Percentiles rank a stretch among this genome's conserved stretches.
phyloP scores from a whole-genome alignment of 306 rosid species.

The Prunus mongolica region DNA sequence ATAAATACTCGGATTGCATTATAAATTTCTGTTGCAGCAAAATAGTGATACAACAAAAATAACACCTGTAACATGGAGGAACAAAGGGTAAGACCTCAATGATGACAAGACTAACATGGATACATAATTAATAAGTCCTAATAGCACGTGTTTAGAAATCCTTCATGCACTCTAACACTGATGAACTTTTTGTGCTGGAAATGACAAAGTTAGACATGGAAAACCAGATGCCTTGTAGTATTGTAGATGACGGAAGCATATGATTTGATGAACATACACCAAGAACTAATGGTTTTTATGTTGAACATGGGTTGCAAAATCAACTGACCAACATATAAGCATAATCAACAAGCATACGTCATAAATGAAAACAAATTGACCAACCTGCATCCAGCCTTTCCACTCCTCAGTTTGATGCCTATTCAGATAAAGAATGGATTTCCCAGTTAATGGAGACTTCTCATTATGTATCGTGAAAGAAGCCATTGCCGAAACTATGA shows the following conservation, averaged over 20 bases:
- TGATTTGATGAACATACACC: neutral
- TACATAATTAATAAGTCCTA: neutral
- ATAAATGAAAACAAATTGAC: neutral
- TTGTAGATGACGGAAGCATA: neutral
- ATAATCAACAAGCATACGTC: slow-evolving; percentile 3
- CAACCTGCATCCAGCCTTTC: slow-evolving; percentile 99
- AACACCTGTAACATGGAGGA: slow-evolving; percentile 47
- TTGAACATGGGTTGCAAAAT: neutral
- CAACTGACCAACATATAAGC: neutral
- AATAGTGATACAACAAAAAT: slow-evolving; percentile 95
- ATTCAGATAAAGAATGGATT: slow-evolving; percentile 81
- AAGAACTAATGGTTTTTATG: neutral
- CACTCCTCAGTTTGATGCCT: slow-evolving; percentile 99
- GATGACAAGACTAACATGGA: neutral
- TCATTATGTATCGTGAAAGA: slow-evolving; percentile 77
- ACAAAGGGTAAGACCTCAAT: neutral
- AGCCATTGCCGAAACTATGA: slow-evolving; percentile 81
- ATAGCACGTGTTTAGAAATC: neutral
- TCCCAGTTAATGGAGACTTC: slow-evolving; percentile 83
- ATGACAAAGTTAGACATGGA: slow-evolving; percentile 18
- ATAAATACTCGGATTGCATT: slow-evolving; percentile 79
- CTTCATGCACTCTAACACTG: neutral
- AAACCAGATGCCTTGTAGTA: neutral
- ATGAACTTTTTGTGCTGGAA: neutral
- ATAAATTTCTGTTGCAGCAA: slow-evolving; percentile 80